phyloP scores from a whole-genome alignment of 768 basidiomycete genomes.

The Hygrophoropsis aurantiaca region DNA sequence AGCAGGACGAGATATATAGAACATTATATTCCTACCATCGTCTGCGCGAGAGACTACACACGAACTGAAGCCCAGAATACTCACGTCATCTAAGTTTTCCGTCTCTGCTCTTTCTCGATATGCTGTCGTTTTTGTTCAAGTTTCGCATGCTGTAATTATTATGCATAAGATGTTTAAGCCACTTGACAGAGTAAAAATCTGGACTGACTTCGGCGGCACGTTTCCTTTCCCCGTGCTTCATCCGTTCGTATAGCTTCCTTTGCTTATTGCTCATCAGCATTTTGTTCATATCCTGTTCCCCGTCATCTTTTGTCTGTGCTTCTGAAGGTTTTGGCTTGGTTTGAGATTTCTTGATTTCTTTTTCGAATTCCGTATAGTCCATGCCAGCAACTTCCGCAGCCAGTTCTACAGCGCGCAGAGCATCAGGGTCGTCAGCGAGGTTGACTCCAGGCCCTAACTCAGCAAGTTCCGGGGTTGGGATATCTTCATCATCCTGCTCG shows the following conservation, averaged over 20 bases:
- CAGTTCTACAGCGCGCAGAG: constrained; percentile 83
- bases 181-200: not conserved
- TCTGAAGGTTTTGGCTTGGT: constrained; percentile 36
- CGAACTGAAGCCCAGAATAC: not conserved
- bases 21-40: no score
- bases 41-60: no score
- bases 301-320: constrained; percentile 32
- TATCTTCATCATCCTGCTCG: constrained; percentile 31
- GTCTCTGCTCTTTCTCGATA: constrained; percentile 54
- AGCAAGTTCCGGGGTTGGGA: constrained; percentile 24
- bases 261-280: constrained; percentile 98
- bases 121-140: constrained; percentile 59
- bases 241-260: constrained; percentile 88
- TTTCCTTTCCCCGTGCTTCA: constrained; percentile 84
- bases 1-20: no score
- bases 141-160: constrained; percentile 48
- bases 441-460: constrained; percentile 30
- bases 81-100: constrained; percentile 30
- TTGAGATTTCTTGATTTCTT: constrained; percentile 62
- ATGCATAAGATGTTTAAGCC: constrained; percentile 9
- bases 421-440: constrained; percentile 56
- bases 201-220: constrained; percentile 73
- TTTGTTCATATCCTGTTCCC: constrained; percentile 89
- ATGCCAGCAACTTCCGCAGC: constrained; percentile 88
- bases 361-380: constrained; percentile 77